Evolutionary conservation across 768 basidiomycete species (phyloP).

Genomic region (Cytidiella melzeri): DNA sequence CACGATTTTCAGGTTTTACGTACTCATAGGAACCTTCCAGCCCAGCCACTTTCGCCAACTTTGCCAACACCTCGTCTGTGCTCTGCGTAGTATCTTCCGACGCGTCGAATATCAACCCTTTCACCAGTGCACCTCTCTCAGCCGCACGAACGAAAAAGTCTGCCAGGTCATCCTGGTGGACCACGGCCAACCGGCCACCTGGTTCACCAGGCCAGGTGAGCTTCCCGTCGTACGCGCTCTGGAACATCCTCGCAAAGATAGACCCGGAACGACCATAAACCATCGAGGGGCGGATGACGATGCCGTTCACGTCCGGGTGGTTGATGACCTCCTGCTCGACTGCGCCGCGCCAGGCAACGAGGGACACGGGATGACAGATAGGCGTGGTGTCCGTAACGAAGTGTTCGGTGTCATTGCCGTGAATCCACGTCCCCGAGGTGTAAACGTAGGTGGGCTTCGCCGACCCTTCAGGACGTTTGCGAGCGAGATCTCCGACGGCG

Average conservation of each 20-base stretch:
- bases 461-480: conserved; percentile 23
- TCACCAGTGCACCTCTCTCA: conserved; percentile 31
- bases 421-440: conserved; percentile 41
- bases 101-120: conserved; percentile 37
- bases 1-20: conserved; percentile 29
- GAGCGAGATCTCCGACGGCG: conserved; percentile 20
- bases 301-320: conserved; percentile 31
- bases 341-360: conserved; percentile 29
- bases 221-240: conserved; percentile 23
- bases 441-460: conserved; percentile 40
- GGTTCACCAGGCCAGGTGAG: conserved; percentile 31
- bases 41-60: conserved; percentile 33
- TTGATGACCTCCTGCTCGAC: conserved; percentile 28
- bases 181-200: conserved; percentile 27
- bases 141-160: conserved; percentile 35
- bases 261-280: conserved; percentile 40
- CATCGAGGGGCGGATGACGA: conserved; percentile 39
- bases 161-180: conserved; percentile 43
- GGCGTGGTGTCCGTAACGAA: conserved; percentile 31
- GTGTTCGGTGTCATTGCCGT: conserved; percentile 30
- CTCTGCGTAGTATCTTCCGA: conserved; percentile 35
- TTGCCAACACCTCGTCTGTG: conserved; percentile 33
- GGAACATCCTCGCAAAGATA: conserved; percentile 28
- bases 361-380: conserved; percentile 18
- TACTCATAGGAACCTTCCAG: conserved; percentile 31